phyloP scores from a whole-genome alignment of 768 basidiomycete genomes.

The Russula sp. region DNA sequence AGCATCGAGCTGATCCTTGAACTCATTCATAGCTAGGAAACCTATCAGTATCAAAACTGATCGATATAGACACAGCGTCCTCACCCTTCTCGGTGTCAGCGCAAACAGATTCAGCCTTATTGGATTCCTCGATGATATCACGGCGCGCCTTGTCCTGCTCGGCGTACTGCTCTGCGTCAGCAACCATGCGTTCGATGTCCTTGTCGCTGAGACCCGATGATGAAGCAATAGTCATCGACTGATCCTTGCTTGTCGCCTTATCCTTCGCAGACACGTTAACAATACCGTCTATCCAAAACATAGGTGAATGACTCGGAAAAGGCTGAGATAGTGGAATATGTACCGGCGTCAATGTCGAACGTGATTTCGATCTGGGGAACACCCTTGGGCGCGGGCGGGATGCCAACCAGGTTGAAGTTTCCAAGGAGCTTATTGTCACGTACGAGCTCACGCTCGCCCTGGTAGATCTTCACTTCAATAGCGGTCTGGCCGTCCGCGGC shows the following conservation, averaged over 20 bases:
- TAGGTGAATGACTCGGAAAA: constrained; percentile 4
- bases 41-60: constrained; percentile 1
- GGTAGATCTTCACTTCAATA: constrained; percentile 99
- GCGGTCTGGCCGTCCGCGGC: constrained; percentile 99
- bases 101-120: constrained; percentile 93
- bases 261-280: constrained; percentile 97
- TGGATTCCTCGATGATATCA: constrained; percentile 88
- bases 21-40: constrained; percentile 80
- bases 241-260: constrained; percentile 86
- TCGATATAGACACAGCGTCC: constrained; percentile 17
- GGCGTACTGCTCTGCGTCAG: constrained; percentile 89
- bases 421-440: constrained; percentile 98
- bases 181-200: constrained; percentile 96
- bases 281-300: constrained; percentile 62
- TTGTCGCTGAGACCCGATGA: constrained; percentile 94
- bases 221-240: constrained; percentile 96
- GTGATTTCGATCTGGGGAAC: constrained; percentile 78
- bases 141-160: constrained; percentile 89
- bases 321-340: constrained; percentile 24
- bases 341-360: constrained; percentile 97
- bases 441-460: constrained; percentile 98
- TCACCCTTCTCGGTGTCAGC: constrained; percentile 92
- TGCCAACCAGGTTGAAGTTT: constrained; percentile 98
- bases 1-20: constrained; percentile 93
- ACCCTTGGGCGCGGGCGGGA: constrained; percentile 77